Evolutionary conservation across 2,329 filamentous ascomycete species (phyloP).

Genomic region (Aspergillus ibericus): DNA sequence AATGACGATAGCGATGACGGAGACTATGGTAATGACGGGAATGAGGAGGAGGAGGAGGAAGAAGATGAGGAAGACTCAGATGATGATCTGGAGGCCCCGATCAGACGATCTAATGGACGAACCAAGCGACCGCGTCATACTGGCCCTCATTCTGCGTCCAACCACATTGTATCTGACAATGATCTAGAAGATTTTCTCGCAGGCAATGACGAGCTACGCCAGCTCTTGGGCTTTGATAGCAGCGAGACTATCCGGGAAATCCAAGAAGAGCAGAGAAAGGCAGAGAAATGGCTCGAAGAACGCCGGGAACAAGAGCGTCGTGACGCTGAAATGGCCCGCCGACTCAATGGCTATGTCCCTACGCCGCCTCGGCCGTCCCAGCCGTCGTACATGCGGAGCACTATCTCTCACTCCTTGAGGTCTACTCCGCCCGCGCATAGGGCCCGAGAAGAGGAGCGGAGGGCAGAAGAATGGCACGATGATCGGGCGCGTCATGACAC

Average conservation of each 20-base stretch:
- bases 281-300: conserved; percentile 32
- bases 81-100: conserved; percentile 10
- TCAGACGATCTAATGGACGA: conserved; percentile 8
- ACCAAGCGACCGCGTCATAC: background rate
- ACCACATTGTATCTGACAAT: background rate
- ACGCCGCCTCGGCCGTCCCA: conserved; percentile 7
- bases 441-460: conserved; percentile 27
- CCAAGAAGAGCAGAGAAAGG: conserved; percentile 31
- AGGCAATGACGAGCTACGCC: conserved; percentile 18
- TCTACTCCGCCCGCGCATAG: conserved; percentile 1
- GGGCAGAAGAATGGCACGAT: conserved; percentile 32
- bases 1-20: background rate
- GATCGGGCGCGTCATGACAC: conserved; percentile 39
- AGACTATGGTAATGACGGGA: too few relatives aligned
- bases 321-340: conserved; percentile 42
- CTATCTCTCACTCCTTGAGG: conserved; percentile 6
- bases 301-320: conserved; percentile 35
- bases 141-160: background rate
- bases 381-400: conserved; percentile 10
- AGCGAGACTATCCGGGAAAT: conserved; percentile 28
- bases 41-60: background rate
- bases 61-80: conserved; percentile 7
- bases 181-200: background rate
- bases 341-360: conserved; percentile 33
- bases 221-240: conserved; percentile 27